A percentile compares a stretch with the other conserved stretches of the same genome.
Conservation (phyloP, 768 basidiomycete genomes). For the Suillus paluster region DNA sequence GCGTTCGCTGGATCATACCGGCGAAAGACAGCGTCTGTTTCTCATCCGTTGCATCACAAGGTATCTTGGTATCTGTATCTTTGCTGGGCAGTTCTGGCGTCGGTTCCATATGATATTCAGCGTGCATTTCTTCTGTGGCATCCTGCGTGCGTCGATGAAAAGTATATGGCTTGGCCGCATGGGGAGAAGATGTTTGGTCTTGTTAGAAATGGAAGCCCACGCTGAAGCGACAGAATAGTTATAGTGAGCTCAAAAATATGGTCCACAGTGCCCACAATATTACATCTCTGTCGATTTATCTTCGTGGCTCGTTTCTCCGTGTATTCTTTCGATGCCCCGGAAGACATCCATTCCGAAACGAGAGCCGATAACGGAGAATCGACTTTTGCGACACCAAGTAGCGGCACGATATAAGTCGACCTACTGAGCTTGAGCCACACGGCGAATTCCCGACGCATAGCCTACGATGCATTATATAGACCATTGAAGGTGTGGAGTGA, state of each 20-base stretch:
- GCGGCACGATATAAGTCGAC: constrained; percentile 22
- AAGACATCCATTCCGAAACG: constrained; percentile 1
- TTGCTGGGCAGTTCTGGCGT: constrained; percentile 10
- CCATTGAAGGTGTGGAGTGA: too few relatives aligned
- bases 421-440: constrained; percentile 21
- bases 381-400: constrained; percentile 17
- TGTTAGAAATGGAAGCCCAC: too few relatives aligned
- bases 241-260: too few relatives aligned
- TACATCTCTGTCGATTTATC: too few relatives aligned
- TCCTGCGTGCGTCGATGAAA: constrained; percentile 37
- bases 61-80: constrained; percentile 26
- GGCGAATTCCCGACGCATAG: constrained; percentile 6
- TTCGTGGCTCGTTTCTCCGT: neutral
- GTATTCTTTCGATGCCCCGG: neutral
- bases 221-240: too few relatives aligned
- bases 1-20: constrained; percentile 76
- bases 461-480: too few relatives aligned
- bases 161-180: too few relatives aligned
- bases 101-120: neutral
- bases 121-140: constrained; percentile 17
- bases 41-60: constrained; percentile 31
- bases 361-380: too few relatives aligned
- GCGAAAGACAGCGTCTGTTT: constrained; percentile 55
- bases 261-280: too few relatives aligned
- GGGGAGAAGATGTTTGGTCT: too few relatives aligned